A percentile compares a stretch with the other conserved stretches of the same genome.
These are phyloP conservation scores for Phytophthora pistaciae DNA, from an alignment of 352 stramenopile species.

Conservation along the genomic window DNA sequence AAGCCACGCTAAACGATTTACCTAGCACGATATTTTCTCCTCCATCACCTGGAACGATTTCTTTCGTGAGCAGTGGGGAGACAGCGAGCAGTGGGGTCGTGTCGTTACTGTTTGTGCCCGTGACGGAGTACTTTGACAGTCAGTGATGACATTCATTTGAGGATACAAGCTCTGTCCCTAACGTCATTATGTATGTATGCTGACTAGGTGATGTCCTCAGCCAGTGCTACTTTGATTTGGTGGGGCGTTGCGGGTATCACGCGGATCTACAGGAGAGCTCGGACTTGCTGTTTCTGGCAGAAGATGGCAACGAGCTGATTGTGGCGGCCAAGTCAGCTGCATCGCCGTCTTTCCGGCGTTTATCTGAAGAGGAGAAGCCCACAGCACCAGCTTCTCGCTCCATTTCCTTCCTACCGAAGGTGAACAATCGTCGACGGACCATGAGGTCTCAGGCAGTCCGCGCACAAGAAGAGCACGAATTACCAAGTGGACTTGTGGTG, in stretches of 20 bases:
- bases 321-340: constrained; percentile 12
- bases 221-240: constrained; percentile 35
- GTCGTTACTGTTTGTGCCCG: constrained; percentile 33
- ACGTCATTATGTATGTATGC: neutral
- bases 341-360: constrained; percentile 18
- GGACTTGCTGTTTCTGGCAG: constrained; percentile 36
- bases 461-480: neutral
- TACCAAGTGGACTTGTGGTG: constrained; percentile 3
- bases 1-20: constrained; percentile 44
- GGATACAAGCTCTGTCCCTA: neutral
- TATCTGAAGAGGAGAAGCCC: constrained; percentile 1
- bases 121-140: constrained; percentile 18
- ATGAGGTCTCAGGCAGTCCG: neutral
- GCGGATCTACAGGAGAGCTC: constrained; percentile 30
- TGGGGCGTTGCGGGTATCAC: constrained; percentile 43
- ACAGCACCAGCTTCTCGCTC: neutral
- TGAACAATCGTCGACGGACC: neutral
- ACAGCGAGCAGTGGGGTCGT: constrained; percentile 21
- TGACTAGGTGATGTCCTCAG: constrained; percentile 14
- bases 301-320: constrained; percentile 28
- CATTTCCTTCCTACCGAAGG: constrained; percentile 9
- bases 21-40: constrained; percentile 20
- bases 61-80: constrained; percentile 18
- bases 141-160: neutral
- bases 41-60: constrained; percentile 16